A percentile compares a stretch with the other conserved stretches of the same genome.
Conservation (phyloP, 768 basidiomycete genomes). For the Dictyophora rubrovolvata region DNA sequence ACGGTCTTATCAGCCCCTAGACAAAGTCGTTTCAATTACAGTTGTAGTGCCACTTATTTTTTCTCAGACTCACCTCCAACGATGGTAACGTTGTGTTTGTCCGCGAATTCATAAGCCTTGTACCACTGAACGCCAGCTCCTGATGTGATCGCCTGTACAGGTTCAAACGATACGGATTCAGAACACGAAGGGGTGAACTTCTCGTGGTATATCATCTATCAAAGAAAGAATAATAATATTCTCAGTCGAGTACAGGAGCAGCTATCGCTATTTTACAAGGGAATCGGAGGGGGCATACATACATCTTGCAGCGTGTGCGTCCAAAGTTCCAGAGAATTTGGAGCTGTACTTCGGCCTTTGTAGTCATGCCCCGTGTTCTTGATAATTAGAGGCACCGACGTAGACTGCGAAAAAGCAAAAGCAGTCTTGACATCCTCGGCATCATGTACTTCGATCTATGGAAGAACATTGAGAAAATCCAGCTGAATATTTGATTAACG, state of each 20-base stretch:
- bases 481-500: neutral
- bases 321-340: conserved; percentile 20
- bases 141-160: conserved; percentile 16
- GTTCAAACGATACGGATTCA: neutral
- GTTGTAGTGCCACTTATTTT: neutral
- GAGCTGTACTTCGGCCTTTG: conserved; percentile 21
- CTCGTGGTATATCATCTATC: conserved; percentile 16
- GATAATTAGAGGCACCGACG: conserved; percentile 33
- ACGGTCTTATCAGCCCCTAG: conserved; percentile 20
- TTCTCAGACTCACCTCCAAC: conserved; percentile 22
- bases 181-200: conserved; percentile 13
- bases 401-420: conserved; percentile 31
- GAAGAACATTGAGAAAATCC: neutral
- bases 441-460: conserved; percentile 32
- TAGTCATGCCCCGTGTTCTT: conserved; percentile 41
- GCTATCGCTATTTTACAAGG: conserved; percentile 2
- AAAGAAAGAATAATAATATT: conserved; percentile 6
- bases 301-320: conserved; percentile 13
- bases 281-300: neutral
- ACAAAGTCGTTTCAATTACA: neutral
- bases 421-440: conserved; percentile 34
- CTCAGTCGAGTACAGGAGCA: too few species aligned
- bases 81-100: conserved; percentile 25
- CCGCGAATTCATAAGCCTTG: conserved; percentile 26
- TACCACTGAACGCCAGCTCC: conserved; percentile 19